Base-by-base conservation (phyloP, 306 rosid species). In the Adenanthera pavonina region DNA sequence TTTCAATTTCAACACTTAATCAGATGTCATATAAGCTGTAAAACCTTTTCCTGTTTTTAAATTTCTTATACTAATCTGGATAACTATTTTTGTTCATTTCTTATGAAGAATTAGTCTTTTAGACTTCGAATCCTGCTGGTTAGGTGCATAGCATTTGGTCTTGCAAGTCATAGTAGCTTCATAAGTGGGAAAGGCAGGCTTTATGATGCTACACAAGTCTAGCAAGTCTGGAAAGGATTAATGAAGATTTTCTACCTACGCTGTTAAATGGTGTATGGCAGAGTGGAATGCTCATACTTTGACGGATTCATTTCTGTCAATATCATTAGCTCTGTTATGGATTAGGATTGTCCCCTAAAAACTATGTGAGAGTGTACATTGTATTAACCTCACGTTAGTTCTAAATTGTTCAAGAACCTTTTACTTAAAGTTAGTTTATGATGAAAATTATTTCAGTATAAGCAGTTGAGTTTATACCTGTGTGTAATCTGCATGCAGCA, bases 401-500 rank as follows among this genome's bases (percentile, higher is more conserved):
- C 57, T 81, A 7, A 36, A 38, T 38, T 25, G 41, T 34, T 69
- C 16, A 36, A 57, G 53, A 48, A 36, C 19, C 35, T 6, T 66
- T 40, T 68, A 25, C 71, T 2, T 65, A 75, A 65, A 70, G 62
- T 54, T 85, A 53, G 67, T 61, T 51, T 72, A 52, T 14, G 2
- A 14, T 78, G 65, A 62, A 69, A 76, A 6, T 14, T n/a, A 69
- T 61, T 80, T 54, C 49, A 30, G 66, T 70, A 35, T 25, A 69
- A 78, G 77, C 51, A 80, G 43, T 35, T 84, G 59, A 78, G 25
- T 81, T 35, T 76, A 53, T 70, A 46, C 69, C 69, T 60, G 0
- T 81, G 15, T 66, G 30, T 49, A 60, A 77, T 79, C 64, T 33
- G 51, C 84, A 47, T 88, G 94, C 92, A 96, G 98, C 97, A 92